Base-by-base conservation (phyloP, 495 filamentous ascomycete genomes). In the Astrocystis sublimbata region DNA sequence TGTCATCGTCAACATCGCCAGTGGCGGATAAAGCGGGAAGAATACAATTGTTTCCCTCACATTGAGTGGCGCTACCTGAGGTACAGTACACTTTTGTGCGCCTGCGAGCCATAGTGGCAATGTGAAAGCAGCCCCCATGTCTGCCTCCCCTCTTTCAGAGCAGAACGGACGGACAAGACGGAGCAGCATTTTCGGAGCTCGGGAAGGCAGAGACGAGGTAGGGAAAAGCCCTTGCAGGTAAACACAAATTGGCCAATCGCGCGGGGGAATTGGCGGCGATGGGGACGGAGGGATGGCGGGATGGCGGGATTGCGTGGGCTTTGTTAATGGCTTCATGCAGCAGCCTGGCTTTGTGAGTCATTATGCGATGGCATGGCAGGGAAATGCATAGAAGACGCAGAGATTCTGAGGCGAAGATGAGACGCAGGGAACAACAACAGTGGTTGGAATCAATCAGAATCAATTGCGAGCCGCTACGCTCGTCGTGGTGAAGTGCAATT, bases 221-320 rank as follows among this genome's bases (percentile, higher is more conserved):
- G n/a, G n/a, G n/a, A 54, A 60, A 43, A 45, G n/a, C 21, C 49
- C 8, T 52, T 30, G 6, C 8, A 15, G 17, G 50, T 24, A 23
- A 19, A 46, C 53, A n/a, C n/a, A n/a, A 69, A 72, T 72, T 71
- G 69, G 23, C 69, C 69, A 72, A 72, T 70, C 15, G 55, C 30
- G 33, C 36, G 15, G 4, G 17, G 52, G 64, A 72, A 69, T 72
- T 42, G 17, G 46, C 23, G 45, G 55, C 4, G 31, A 33, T 23
- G 58, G 59, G 58, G 45, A n/a, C n/a, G n/a, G n/a, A n/a, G n/a
- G n/a, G n/a, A n/a, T n/a, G n/a, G n/a, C n/a, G n/a, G n/a, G n/a
- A n/a, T 28, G 42, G 17, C 2, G 58, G 12, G 33, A 17, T 17
- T 51, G 58, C 57, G 61, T 53, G 56, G 42, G 51, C 40, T 57